Evolutionary conservation across 768 basidiomycete genomes (phyloP).

Genomic region (Cystobasidium ongulense): DNA sequence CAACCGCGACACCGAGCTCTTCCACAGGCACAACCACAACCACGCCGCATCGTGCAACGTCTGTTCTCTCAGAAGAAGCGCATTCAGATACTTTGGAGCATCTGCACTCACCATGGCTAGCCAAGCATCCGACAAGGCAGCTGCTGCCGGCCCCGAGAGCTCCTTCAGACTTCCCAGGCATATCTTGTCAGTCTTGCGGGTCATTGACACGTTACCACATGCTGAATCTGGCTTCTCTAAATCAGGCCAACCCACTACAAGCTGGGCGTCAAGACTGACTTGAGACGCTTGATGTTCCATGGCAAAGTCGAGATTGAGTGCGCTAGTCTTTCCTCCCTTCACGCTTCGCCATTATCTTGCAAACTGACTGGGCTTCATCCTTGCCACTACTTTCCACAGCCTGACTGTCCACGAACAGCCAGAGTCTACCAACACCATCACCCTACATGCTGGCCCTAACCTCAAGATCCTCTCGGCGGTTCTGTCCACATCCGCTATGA

Average conservation of each 20-base stretch:
- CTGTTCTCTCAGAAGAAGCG: slow-evolving; percentile 10
- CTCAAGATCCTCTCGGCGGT: slow-evolving; percentile 56
- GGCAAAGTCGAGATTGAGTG: slow-evolving; percentile 68
- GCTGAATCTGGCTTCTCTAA: background rate
- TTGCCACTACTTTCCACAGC: slow-evolving; percentile 45
- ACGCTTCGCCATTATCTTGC: no score
- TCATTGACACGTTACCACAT: background rate
- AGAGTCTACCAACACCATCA: slow-evolving; percentile 49
- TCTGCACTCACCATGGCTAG: slow-evolving; percentile 14
- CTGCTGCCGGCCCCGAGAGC: slow-evolving; percentile 2
- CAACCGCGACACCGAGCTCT: background rate
- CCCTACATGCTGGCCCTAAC: slow-evolving; percentile 57
- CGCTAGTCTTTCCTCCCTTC: slow-evolving; percentile 40
- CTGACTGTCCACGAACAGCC: slow-evolving; percentile 60
- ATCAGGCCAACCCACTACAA: slow-evolving; percentile 23
- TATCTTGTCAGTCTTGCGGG: slow-evolving; percentile 8
- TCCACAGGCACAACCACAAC: background rate
- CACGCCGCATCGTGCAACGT: background rate
- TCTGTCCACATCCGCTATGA: slow-evolving; percentile 54
- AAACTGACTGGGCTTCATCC: no score
- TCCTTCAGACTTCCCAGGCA: slow-evolving; percentile 15
- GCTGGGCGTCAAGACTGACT: slow-evolving; percentile 61
- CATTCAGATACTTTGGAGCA: slow-evolving; percentile 22
- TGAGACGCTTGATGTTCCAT: slow-evolving; percentile 63
- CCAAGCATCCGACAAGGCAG: background rate